Evolutionary conservation across 2,329 filamentous ascomycete genomes (phyloP).

Genomic region (Pseudogymnoascus sp.): DNA sequence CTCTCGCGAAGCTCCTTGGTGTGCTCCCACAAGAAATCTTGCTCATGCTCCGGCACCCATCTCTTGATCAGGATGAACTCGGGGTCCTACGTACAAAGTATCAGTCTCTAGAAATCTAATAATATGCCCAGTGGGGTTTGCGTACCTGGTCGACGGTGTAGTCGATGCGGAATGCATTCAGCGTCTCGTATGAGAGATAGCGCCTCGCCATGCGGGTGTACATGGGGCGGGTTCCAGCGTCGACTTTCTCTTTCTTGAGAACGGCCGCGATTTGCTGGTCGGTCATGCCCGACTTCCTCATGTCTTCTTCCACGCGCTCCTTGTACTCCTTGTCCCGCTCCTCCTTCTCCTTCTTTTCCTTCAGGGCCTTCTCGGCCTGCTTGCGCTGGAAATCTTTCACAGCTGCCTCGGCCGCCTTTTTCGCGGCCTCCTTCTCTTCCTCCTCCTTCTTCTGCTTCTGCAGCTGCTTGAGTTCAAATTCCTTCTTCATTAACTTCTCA

Average conservation of each 20-base stretch:
- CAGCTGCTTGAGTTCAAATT: slow-evolving; percentile 43
- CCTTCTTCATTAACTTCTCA: slow-evolving; percentile 44
- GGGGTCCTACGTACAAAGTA: slow-evolving; percentile 45
- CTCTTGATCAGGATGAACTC: slow-evolving; percentile 67
- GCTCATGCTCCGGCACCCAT: slow-evolving; percentile 64
- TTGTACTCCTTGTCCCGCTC: slow-evolving; percentile 32
- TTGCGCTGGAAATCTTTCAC: slow-evolving; percentile 44
- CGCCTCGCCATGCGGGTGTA: slow-evolving; percentile 57
- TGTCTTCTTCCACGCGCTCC: slow-evolving; percentile 48
- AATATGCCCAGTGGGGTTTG: slow-evolving; percentile 2
- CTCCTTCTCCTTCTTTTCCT: slow-evolving; percentile 32
- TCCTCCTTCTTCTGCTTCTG: slow-evolving; percentile 38
- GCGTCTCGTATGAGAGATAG: slow-evolving; percentile 55
- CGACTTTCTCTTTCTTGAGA: slow-evolving; percentile 47
- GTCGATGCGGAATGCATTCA: slow-evolving; percentile 48
- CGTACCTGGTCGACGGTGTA: slow-evolving; percentile 49
- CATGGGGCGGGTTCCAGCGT: slow-evolving; percentile 38
- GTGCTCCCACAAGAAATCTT: slow-evolving; percentile 65
- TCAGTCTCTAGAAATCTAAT: neutral
- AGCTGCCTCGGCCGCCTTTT: slow-evolving; percentile 41
- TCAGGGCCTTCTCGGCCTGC: slow-evolving; percentile 28
- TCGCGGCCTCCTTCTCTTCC: slow-evolving; percentile 42
- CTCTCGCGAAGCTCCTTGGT: slow-evolving; percentile 46
- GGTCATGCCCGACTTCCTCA: slow-evolving; percentile 51
- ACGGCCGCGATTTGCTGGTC: slow-evolving; percentile 53